Conservation (phyloP, 768 basidiomycete genomes). For the Russula sp. region DNA sequence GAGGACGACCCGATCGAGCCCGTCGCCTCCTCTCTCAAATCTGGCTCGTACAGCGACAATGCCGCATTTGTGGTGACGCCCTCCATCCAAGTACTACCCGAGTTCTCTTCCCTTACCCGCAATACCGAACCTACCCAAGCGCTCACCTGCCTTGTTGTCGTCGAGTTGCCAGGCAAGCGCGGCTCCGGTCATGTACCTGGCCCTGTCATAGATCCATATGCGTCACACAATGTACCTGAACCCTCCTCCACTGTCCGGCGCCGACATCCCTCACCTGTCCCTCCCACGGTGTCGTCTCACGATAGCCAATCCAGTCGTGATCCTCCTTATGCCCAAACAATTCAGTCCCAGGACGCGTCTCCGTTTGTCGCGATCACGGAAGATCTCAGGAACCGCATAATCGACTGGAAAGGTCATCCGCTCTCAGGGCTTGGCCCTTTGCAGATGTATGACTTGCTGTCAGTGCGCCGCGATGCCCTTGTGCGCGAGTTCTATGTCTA, state of each 20-base stretch:
- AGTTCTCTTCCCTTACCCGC: conserved; percentile 80
- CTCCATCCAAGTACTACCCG: conserved; percentile 89
- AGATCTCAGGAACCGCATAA: conserved; percentile 85
- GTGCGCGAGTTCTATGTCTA: conserved; percentile 96
- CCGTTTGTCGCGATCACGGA: conserved; percentile 83
- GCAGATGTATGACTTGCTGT: conserved; percentile 89
- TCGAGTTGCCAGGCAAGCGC: conserved; percentile 85
- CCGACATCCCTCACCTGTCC: conserved; percentile 37
- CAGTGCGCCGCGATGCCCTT: conserved; percentile 83
- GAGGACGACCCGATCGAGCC: conserved; percentile 86
- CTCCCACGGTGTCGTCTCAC: conserved; percentile 27
- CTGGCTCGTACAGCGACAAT: conserved; percentile 39
- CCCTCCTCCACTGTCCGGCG: conserved; percentile 31
- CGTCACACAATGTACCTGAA: conserved; percentile 26
- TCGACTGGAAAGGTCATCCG: conserved; percentile 95
- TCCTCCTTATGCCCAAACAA: conserved; percentile 6
- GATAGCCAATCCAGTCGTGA: conserved; percentile 23
- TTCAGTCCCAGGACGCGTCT: conserved; percentile 49
- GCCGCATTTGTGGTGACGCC: conserved; percentile 82
- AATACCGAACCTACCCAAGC: conserved; percentile 70
- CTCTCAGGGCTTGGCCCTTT: conserved; percentile 84
- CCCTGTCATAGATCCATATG: conserved; percentile 47
- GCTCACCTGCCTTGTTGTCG: conserved; percentile 88
- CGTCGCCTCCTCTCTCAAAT: conserved; percentile 46
- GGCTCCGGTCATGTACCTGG: conserved; percentile 34